phyloP scores from a whole-genome alignment of 2,329 filamentous ascomycete genomes.

The Penicillium polonicum region DNA sequence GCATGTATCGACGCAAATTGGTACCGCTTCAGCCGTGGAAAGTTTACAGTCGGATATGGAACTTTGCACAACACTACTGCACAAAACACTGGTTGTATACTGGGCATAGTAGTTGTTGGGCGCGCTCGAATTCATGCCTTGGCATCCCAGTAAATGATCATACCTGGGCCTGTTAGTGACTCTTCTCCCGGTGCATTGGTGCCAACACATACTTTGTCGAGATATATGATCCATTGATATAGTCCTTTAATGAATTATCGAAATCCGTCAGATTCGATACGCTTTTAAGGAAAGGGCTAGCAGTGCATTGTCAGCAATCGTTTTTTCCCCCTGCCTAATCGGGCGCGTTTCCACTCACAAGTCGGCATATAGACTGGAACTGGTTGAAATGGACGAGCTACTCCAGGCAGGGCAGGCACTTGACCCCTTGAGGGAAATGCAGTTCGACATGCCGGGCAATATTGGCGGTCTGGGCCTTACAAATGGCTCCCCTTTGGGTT shows the following conservation, averaged over 20 bases:
- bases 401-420: conserved; percentile 70
- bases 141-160: conserved; percentile 75
- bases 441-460: conserved; percentile 39
- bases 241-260: conserved; percentile 68
- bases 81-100: conserved; percentile 88
- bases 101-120: conserved; percentile 83
- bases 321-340: conserved; percentile 18
- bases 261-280: conserved; percentile 77
- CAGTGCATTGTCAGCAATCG: conserved; percentile 28
- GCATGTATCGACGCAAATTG: conserved; percentile 87
- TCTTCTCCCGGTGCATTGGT: background rate
- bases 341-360: conserved; percentile 57
- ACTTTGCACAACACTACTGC: conserved; percentile 90
- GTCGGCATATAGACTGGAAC: conserved; percentile 55
- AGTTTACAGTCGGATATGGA: conserved; percentile 70
- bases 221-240: conserved; percentile 73
- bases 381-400: conserved; percentile 68
- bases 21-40: conserved; percentile 62
- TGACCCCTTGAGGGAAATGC: conserved; percentile 70
- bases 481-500: background rate
- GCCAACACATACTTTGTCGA: conserved; percentile 65
- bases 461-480: conserved; percentile 9
- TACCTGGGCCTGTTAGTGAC: conserved; percentile 59
- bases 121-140: conserved; percentile 71
- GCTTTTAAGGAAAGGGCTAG: conserved; percentile 78